Evolutionary conservation across 257 asterid species (phyloP).

Genomic region (Solanum virginianum): DNA sequence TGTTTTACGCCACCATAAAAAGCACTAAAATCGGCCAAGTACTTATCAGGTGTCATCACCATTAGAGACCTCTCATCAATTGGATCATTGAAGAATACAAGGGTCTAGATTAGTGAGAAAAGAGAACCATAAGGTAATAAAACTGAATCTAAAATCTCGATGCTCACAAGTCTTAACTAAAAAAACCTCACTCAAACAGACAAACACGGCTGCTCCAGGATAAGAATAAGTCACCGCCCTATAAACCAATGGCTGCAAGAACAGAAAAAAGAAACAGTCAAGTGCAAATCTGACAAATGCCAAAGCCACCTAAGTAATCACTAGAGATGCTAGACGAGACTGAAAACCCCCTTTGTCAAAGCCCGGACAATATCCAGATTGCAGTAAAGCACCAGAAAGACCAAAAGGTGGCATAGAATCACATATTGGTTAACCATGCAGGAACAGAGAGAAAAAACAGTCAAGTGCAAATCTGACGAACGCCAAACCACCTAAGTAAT

Average conservation of each 20-base stretch:
- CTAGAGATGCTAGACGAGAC: background rate
- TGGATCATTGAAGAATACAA: background rate
- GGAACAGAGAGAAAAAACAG: no score
- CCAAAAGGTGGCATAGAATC: no score
- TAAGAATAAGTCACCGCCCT: no score
- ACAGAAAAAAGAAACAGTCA: no score
- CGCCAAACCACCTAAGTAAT: background rate
- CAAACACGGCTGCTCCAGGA: no score
- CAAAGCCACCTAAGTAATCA: no score
- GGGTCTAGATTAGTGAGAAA: background rate
- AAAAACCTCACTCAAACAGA: background rate
- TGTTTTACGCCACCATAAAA: background rate
- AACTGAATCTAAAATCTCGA: no score
- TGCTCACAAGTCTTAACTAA: background rate
- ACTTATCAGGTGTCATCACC: background rate
- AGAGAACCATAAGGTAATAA: no score
- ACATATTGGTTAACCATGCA: background rate
- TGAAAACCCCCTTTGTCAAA: no score
- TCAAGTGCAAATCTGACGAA: background rate
- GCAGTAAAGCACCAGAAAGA: no score
- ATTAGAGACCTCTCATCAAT: background rate
- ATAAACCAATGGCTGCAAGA: no score
- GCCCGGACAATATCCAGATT: no score
- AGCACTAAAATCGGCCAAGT: background rate
- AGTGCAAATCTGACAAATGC: background rate